Evolutionary conservation across 2,329 filamentous ascomycete genomes (phyloP), one percentile per base, ranked within the genome.

Genomic region (Drechslerella dactyloides): DNA sequence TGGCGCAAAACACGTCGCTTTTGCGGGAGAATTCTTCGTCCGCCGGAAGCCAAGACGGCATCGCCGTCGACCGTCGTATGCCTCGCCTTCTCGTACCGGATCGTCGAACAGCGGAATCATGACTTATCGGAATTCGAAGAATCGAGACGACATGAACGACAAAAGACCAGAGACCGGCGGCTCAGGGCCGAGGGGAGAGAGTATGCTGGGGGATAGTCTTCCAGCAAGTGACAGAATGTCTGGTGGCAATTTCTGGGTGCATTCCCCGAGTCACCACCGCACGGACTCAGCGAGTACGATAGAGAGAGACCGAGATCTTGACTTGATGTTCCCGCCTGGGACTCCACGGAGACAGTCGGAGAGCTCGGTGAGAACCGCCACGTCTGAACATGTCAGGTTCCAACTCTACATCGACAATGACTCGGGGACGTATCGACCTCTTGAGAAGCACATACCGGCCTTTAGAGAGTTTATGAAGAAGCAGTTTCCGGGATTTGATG

Each of bases 361-460:
- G 50, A 65, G 52, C 0, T 64, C 68, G 6, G 17, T 60, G 6
- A 19, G 8, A 21, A 65, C 60, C 4, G 27, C 27, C 19, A 65
- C 51, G 1, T 52, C 68, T 1, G 60, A 65, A 27, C 27, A 61
- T n/a, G 60, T 65, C 6, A 60, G 60, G 24, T 72, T 72, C 13
- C 68, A 72, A 33, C 35, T 72, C 6, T 72, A 72, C 33, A 72
- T 72, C 40, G 69, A 73, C 51, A 73, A 73, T 37, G 62, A 73
- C 23, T 73, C 69, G 15, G 69, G 69, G 19, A 73, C 69, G 15
- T 73, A 73, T 50, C 56, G 69, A 7, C 69, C 69, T 0, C 37
- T 53, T 2, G 63, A 73, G 30, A 68, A 62, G 21, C 56, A 68
- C 35, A 66, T 73, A 3, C 56, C 56, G 15, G 42, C 57, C 3